phyloP scores from a whole-genome alignment of 768 basidiomycete species.

The Serendipita sp. region DNA sequence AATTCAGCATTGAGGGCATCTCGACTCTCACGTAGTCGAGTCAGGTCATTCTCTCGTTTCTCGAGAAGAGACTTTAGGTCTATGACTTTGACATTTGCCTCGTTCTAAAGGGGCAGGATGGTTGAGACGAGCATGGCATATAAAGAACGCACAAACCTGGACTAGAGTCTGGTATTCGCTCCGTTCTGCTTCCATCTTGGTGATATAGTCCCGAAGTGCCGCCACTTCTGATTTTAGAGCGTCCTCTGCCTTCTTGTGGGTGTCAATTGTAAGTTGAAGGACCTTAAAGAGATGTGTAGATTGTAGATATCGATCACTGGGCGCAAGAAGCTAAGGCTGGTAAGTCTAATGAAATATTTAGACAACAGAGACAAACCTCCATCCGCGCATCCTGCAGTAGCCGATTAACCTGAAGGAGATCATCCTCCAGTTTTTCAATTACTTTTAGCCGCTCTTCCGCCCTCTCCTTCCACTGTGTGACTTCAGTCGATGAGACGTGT shows the following conservation, averaged over 20 bases:
- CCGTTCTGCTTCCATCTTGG: slow-evolving; percentile 26
- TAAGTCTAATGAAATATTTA: slow-evolving; percentile 25
- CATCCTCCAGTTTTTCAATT: background rate
- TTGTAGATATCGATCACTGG: slow-evolving; percentile 24
- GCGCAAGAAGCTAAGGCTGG: slow-evolving; percentile 30
- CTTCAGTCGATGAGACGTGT: background rate
- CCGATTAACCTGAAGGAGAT: background rate
- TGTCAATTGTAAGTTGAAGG: slow-evolving; percentile 22
- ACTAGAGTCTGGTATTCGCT: slow-evolving; percentile 6
- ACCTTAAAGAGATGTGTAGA: slow-evolving; percentile 25
- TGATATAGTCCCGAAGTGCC: slow-evolving; percentile 29
- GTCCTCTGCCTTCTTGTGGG: slow-evolving; percentile 24
- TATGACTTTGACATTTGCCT: slow-evolving; percentile 35
- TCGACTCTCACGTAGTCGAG: slow-evolving; percentile 53
- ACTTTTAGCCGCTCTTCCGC: background rate
- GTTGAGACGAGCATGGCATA: slow-evolving; percentile 6
- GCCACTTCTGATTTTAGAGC: slow-evolving; percentile 31
- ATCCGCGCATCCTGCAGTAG: slow-evolving; percentile 17
- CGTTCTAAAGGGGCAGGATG: slow-evolving; percentile 18
- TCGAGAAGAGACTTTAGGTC: slow-evolving; percentile 44
- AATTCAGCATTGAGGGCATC: slow-evolving; percentile 52
- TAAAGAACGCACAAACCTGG: background rate
- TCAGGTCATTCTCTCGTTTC: slow-evolving; percentile 51
- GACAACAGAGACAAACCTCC: slow-evolving; percentile 44
- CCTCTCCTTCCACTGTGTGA: background rate